These are phyloP conservation scores for Trametes polyzona DNA, from an alignment of 1,284 basidiomycete species.

Conservation along the genomic window DNA sequence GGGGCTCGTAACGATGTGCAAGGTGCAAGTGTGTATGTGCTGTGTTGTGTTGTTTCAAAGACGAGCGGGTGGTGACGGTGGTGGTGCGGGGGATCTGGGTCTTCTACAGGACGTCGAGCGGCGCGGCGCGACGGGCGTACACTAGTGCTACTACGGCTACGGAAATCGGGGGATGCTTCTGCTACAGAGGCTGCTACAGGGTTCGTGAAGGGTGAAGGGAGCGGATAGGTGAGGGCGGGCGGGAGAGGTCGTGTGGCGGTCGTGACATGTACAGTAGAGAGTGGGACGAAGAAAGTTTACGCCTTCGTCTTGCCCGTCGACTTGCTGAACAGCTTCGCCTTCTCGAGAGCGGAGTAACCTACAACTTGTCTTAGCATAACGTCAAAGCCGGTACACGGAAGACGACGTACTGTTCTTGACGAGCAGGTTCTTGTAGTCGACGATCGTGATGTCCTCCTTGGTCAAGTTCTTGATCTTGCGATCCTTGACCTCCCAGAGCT, in stretches of 20 bases:
- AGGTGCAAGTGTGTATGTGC: not conserved
- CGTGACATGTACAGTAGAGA: too few species aligned
- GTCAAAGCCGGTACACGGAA: not conserved
- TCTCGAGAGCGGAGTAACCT: constrained; percentile 83
- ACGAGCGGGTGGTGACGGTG: too few species aligned
- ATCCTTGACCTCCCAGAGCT: constrained; percentile 98
- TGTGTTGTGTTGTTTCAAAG: too few species aligned
- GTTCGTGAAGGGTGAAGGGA: constrained; percentile 4
- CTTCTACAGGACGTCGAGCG: constrained; percentile 12
- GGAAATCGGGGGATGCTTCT: constrained; percentile 18
- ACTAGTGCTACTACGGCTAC: constrained; percentile 20
- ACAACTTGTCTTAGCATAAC: constrained; percentile 20
- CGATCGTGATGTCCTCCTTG: constrained; percentile 85
- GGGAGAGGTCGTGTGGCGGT: too few species aligned
- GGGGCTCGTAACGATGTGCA: constrained; percentile 5
- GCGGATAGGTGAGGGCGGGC: not conserved
- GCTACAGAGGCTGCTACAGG: constrained; percentile 20
- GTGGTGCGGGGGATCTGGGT: not conserved
- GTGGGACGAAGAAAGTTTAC: not conserved
- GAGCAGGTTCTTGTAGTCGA: constrained; percentile 89
- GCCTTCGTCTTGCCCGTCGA: constrained; percentile 63
- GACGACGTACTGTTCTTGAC: constrained; percentile 63
- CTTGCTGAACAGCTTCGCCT: constrained; percentile 92
- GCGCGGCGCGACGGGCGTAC: not conserved
- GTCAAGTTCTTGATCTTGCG: constrained; percentile 94